Base-by-base conservation (phyloP, 805 yeast species). In the Scheffersomyces spartinae region DNA sequence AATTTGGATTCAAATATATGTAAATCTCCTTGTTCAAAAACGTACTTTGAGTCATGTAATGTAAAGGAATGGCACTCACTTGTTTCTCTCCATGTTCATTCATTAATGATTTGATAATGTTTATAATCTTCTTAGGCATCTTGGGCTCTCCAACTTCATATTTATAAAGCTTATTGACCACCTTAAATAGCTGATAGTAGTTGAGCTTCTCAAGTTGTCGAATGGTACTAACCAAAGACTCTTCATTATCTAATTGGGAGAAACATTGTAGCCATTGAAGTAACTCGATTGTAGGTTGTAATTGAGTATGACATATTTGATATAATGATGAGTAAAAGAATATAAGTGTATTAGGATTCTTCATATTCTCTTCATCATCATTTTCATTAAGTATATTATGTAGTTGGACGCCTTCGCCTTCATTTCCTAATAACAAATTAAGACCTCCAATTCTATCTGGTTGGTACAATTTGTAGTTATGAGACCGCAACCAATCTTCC, bases 261-360 rank as follows among this genome's bases (percentile, higher is more conserved):
- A 84, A 71, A 21, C 88, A 79, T 48, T 86, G 97, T 26, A 86
- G 54, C 88, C 94, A 88, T 48, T 88, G 95, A 28, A 88, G 55
- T 15, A 88, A 50, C 47, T 88, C 86, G 26, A 78, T 68, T 0
- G 80, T 61, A 0, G 95, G 85, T 31, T 68, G 69, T 26, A 86
- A 57, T 36, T 81, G 84, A 13, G 56, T 53, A 20, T 69, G 71
- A 0, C 91, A 77, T 12, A 84, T 67, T 26, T 68, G 67, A 40
- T 62, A 72, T 26, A 83, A 58, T 1, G 83, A 61, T 26, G 68
- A 70, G 46, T 79, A 81, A 43, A 68, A 74, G 38, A 76, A 78
- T 7, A 63, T 43, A 4, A 76, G 60, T 35, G 68, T 68, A 17
- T 46, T 43, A 3, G 76, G 69, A 33, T 67, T 51, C 2, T 42